A percentile compares a stretch with the other conserved stretches of the same genome.
Conservation (phyloP, 2,329 filamentous ascomycete genomes). For the Coniochaeta sp. region DNA sequence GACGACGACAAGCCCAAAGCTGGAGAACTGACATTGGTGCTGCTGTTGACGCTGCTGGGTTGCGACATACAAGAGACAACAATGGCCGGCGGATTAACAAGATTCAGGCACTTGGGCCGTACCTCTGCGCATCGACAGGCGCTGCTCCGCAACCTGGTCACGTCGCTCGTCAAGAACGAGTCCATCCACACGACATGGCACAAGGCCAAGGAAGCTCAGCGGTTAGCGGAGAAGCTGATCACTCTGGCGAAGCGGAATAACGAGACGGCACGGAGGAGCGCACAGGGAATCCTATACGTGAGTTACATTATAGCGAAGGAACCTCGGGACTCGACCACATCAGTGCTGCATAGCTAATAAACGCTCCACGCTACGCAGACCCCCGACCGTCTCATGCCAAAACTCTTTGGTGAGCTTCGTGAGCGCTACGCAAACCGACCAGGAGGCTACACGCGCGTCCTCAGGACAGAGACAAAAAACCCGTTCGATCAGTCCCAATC, state of each 20-base stretch:
- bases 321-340: not conserved
- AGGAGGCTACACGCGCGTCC: constrained; percentile 90
- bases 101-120: constrained; percentile 84
- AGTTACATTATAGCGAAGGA: constrained; percentile 21
- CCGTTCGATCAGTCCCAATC: constrained; percentile 77
- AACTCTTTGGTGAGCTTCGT: constrained; percentile 79
- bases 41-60: not conserved
- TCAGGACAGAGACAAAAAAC: constrained; percentile 84
- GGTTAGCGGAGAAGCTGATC: constrained; percentile 88
- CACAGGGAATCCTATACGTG: constrained; percentile 82
- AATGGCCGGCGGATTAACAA: constrained; percentile 83
- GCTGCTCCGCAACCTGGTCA: constrained; percentile 90
- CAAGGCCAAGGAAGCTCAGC: constrained; percentile 96
- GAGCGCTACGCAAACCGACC: constrained; percentile 71
- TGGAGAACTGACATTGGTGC: too few relatives aligned
- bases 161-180: constrained; percentile 88
- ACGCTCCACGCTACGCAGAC: constrained; percentile 36
- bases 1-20: constrained; percentile 2
- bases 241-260: constrained; percentile 92
- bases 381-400: constrained; percentile 65
- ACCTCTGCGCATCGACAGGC: constrained; percentile 83
- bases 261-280: constrained; percentile 66
- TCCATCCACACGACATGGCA: constrained; percentile 90
- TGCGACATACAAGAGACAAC: constrained; percentile 9
- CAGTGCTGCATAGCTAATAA: not conserved